These are phyloP conservation scores for Pythium vanterpoolii DNA, from an alignment of 352 stramenopile species.

Conservation along the genomic window DNA sequence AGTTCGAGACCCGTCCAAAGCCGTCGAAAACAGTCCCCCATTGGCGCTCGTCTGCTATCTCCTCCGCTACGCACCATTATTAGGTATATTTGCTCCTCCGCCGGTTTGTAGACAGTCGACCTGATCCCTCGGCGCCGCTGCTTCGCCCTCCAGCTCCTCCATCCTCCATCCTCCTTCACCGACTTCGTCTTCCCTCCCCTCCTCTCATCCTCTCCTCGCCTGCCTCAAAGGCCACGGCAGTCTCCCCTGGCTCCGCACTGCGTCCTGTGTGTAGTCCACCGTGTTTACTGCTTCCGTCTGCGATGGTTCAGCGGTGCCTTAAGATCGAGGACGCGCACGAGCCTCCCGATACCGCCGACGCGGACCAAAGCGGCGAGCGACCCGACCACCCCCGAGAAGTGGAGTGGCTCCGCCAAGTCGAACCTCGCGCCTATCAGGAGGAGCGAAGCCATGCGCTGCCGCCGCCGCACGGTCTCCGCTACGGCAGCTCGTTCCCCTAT, in stretches of 20 bases:
- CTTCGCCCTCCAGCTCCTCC: neutral
- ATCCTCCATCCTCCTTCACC: neutral
- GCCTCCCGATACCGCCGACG: neutral
- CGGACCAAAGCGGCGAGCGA: neutral
- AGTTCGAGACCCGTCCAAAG: too few species aligned
- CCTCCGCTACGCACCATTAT: neutral
- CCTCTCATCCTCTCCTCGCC: too few species aligned
- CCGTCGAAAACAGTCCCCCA: neutral
- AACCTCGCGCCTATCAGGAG: neutral
- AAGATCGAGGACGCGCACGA: neutral
- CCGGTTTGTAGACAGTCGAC: neutral
- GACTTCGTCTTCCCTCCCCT: too few species aligned
- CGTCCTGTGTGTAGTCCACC: neutral
- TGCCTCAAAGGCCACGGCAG: neutral
- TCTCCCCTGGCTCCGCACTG: neutral
- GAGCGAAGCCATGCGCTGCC: neutral
- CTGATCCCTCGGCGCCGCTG: neutral
- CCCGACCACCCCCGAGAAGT: neutral
- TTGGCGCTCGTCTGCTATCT: neutral
- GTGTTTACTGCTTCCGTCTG: neutral
- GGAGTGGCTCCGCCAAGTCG: neutral
- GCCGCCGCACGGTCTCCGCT: neutral
- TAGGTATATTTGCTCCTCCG: neutral
- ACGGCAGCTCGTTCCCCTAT: conserved; percentile 5
- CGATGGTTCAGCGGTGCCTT: neutral